Conservation (phyloP, 208 protist species). For the Trypanosoma melophagium region DNA sequence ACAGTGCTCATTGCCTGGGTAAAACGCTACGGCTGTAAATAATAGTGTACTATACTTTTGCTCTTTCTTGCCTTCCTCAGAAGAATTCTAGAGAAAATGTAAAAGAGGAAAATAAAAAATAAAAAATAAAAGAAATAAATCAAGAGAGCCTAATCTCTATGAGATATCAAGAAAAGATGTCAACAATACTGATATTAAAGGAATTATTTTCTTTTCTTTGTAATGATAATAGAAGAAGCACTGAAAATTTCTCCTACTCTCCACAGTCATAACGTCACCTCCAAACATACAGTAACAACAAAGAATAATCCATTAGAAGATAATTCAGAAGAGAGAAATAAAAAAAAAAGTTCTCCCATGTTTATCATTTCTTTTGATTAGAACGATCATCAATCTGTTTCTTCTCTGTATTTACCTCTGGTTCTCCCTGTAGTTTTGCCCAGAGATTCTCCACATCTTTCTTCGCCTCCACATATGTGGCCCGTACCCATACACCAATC, state of each 20-base stretch:
- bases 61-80: no score
- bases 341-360: background rate
- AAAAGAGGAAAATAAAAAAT: no score
- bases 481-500: constrained; percentile 52
- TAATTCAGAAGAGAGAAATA: background rate
- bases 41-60: no score
- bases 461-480: constrained; percentile 48
- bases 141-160: no score
- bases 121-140: no score
- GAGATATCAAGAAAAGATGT: background rate
- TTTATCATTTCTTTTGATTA: background rate
- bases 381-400: constrained; percentile 1
- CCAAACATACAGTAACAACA: background rate
- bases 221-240: background rate
- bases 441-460: constrained; percentile 39
- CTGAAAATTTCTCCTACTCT: background rate
- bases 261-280: background rate
- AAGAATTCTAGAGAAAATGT: no score
- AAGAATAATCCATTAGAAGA: no score
- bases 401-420: background rate
- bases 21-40: no score
- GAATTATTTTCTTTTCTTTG: background rate
- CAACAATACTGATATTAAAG: background rate
- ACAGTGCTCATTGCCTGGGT: constrained; percentile 1
- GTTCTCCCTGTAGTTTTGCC: background rate